Base-by-base conservation (phyloP, 805 yeast species). In the Saturnispora sekii region DNA sequence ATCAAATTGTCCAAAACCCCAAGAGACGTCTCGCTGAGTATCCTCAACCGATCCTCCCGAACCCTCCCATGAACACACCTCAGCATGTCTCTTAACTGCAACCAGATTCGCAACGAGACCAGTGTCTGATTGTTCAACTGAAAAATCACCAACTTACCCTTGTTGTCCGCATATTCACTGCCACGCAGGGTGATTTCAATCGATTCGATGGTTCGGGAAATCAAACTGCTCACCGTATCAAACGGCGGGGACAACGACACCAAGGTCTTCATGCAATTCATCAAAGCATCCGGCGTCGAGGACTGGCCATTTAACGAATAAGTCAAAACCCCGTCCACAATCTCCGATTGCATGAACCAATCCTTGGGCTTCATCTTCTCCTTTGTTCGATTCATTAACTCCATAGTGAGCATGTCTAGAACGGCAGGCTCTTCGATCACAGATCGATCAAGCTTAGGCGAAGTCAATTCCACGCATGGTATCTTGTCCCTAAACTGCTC, bases 151-250 rank as follows among this genome's bases (percentile, higher is more conserved):
- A 77, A 50, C 0, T 72, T 71, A 1, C 51, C 28, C 3, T 37
- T 32, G 3, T 14, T 21, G 28, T 31, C 15, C 3, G 59, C 53
- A 11, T 69, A 60, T 1, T 65, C 52, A 1, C 62, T 55, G 0
- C 85, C 85, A 47, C 95, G 66, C 29, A 80, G 57, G 0, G 82
- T 64, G 10, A 84, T 75, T 53, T 86, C 96, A 7, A 75, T 61
- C 2, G 84, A 74, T 44, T 77, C 76, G 16, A 84, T 72, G 0
- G 84, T 76, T 51, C 74, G 74, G 1, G 76, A 67, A 12, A 84
- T 52, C 1, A 55, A 42, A 1, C 58, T 48, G 30, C 59, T 59
- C 32, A 62, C 50, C 5, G 62, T 60, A 33, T 61, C 66, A 46
- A 59, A 58, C 12, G 66, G 64, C 2, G 57, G 52, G 4, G 63